Conservation (phyloP, 805 yeast species). For the Starmerella tilneyi region DNA sequence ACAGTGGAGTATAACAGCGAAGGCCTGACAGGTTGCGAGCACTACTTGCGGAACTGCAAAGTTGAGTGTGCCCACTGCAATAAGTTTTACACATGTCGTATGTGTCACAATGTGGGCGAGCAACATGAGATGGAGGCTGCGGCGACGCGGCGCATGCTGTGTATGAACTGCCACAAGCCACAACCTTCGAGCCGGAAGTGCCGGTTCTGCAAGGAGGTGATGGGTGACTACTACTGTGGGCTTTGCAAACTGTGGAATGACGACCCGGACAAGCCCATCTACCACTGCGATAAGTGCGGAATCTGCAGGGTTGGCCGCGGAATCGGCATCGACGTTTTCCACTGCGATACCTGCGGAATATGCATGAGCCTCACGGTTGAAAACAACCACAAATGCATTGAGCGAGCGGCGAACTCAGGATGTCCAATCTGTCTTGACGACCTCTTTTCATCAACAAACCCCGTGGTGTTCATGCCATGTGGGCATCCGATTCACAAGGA, state of each 20-base stretch:
- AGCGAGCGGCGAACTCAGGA: conserved; percentile 77
- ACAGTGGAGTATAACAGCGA: conserved; percentile 32
- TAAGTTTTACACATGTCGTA: conserved; percentile 69
- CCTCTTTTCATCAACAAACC: conserved; percentile 68
- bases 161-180: conserved; percentile 69
- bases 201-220: conserved; percentile 49
- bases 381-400: conserved; percentile 72
- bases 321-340: conserved; percentile 78
- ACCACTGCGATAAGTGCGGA: conserved; percentile 88
- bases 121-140: conserved; percentile 50
- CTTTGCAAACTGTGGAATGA: conserved; percentile 76
- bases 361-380: conserved; percentile 73
- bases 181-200: conserved; percentile 68
- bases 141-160: conserved; percentile 57
- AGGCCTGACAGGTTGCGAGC: conserved; percentile 60
- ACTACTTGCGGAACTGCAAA: conserved; percentile 76
- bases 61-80: conserved; percentile 67
- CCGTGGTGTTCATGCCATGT: conserved; percentile 85
- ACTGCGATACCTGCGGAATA: conserved; percentile 80
- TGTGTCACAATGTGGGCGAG: conserved; percentile 67
- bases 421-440: conserved; percentile 91
- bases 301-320: conserved; percentile 88
- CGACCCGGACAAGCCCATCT: conserved; percentile 60
- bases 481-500: conserved; percentile 87
- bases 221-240: conserved; percentile 69